Evolutionary conservation across 805 yeast species (phyloP).

Genomic region (Gaillardinia entomophila): DNA sequence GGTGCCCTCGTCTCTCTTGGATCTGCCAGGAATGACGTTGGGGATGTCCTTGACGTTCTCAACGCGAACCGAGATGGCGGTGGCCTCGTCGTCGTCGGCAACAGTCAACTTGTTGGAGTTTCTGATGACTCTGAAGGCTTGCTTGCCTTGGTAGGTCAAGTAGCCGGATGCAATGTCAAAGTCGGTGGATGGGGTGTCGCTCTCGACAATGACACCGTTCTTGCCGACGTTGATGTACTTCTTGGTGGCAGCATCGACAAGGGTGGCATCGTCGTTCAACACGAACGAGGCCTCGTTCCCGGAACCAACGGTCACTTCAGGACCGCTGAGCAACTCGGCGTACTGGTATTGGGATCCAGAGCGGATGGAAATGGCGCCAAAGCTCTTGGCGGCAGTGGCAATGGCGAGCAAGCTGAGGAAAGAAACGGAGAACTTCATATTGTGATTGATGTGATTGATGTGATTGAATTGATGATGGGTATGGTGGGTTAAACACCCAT

Average conservation of each 20-base stretch:
- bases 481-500: too few relatives aligned
- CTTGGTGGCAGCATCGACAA: slow-evolving; percentile 11
- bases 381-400: slow-evolving; percentile 17
- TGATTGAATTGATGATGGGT: too few relatives aligned
- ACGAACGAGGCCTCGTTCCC: slow-evolving; percentile 9
- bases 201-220: slow-evolving; percentile 1
- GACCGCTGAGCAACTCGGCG: slow-evolving; percentile 3
- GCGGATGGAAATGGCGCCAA: slow-evolving; percentile 14
- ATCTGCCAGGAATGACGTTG: too few relatives aligned
- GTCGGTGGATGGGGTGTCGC: slow-evolving; percentile 4
- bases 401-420: slow-evolving; percentile 15
- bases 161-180: slow-evolving; percentile 7
- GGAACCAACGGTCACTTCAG: slow-evolving; percentile 6
- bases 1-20: too few relatives aligned
- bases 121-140: slow-evolving; percentile 4
- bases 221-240: slow-evolving; percentile 10
- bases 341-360: slow-evolving; percentile 23
- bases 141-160: slow-evolving; percentile 6
- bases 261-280: slow-evolving; percentile 17
- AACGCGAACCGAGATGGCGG: too few relatives aligned
- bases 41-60: too few relatives aligned
- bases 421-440: slow-evolving; percentile 6
- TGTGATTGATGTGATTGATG: too few relatives aligned
- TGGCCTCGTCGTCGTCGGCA: too few relatives aligned
- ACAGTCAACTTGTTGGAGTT: slow-evolving; percentile 1